Conservation (phyloP, 208 protist genomes). For the Crithidia expoeki region DNA sequence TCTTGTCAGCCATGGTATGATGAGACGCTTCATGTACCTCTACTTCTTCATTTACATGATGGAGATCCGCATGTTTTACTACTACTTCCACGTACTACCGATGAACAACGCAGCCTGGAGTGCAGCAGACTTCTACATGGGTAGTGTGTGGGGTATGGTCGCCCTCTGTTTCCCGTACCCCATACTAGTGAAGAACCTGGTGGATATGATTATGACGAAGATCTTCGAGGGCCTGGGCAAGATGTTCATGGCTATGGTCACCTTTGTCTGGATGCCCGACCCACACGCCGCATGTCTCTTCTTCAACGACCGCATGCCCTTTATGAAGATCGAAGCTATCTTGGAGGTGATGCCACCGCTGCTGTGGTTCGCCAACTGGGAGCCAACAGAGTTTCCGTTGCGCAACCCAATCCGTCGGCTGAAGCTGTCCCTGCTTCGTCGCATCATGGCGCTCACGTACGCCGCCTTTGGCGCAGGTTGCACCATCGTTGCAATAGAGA, state of each 20-base stretch:
- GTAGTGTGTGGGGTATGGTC: conserved; percentile 34
- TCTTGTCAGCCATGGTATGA: conserved; percentile 29
- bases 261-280: conserved; percentile 33
- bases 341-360: conserved; percentile 37
- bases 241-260: conserved; percentile 41
- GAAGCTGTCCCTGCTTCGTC: conserved; percentile 49
- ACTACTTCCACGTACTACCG: conserved; percentile 28
- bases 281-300: conserved; percentile 41
- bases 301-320: conserved; percentile 37
- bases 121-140: conserved; percentile 37
- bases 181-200: conserved; percentile 18
- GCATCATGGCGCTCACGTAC: conserved; percentile 47
- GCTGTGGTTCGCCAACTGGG: conserved; percentile 53
- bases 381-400: conserved; percentile 41
- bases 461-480: conserved; percentile 40
- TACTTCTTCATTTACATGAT: conserved; percentile 49
- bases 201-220: conserved; percentile 38
- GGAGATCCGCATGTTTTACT: conserved; percentile 32
- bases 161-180: conserved; percentile 41
- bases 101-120: conserved; percentile 30
- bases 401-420: conserved; percentile 47
- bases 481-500: conserved; percentile 27
- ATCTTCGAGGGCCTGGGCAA: conserved; percentile 31
- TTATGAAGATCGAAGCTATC: conserved; percentile 38
- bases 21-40: conserved; percentile 43